Evolutionary conservation across 78 protist genomes (phyloP).

Genomic region (Cavenderia fasciculata): DNA sequence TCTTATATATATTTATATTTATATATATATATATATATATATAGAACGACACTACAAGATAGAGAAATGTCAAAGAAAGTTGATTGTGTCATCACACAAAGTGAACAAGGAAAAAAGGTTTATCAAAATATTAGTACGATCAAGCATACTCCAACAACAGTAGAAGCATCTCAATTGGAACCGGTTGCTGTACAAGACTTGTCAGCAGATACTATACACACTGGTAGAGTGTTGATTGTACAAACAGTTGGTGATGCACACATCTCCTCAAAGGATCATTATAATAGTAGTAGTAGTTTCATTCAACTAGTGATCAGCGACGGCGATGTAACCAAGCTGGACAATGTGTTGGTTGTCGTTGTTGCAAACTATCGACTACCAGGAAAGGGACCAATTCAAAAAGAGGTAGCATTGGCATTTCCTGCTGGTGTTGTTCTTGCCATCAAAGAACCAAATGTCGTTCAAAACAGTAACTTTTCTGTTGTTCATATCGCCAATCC

Average conservation of each 20-base stretch:
- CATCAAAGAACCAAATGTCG: slow-evolving; percentile 13
- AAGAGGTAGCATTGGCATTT: neutral
- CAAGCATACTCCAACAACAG: neutral
- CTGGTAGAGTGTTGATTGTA: neutral
- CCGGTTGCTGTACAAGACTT: neutral
- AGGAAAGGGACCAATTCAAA: neutral
- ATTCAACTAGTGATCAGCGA: neutral
- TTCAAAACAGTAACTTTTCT: neutral
- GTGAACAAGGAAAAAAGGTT: no score
- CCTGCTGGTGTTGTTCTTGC: slow-evolving; percentile 16
- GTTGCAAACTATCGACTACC: neutral
- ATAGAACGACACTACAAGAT: no score
- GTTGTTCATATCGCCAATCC: no score
- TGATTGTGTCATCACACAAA: no score
- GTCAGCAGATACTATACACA: neutral
- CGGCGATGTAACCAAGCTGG: no score
- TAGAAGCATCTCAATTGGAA: neutral
- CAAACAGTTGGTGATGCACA: neutral
- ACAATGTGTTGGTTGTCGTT: neutral
- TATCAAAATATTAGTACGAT: no score
- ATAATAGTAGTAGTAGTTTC: neutral
- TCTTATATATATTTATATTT: no score
- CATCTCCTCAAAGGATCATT: no score
- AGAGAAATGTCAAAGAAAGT: no score
- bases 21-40: no score